These are phyloP conservation scores for Taiwanofungus camphoratus DNA, from an alignment of 1,284 basidiomycete genomes.

Conservation along the genomic window DNA sequence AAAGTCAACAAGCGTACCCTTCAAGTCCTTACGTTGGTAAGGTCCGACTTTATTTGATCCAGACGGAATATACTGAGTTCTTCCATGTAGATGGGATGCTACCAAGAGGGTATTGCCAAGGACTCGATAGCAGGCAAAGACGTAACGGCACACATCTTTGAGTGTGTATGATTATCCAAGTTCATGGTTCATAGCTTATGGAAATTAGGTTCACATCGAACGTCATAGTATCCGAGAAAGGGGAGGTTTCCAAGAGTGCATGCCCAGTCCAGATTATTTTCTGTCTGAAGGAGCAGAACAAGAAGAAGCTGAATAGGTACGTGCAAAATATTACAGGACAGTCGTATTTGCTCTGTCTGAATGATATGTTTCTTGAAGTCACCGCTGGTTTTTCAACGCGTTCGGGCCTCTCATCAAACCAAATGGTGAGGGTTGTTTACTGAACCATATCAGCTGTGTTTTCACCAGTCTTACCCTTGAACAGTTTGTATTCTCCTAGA, in stretches of 20 bases:
- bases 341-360: constrained; percentile 1
- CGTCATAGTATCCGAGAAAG: constrained; percentile 76
- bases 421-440: constrained; percentile 44
- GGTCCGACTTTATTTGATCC: too few species aligned
- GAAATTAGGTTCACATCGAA: constrained; percentile 74
- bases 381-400: constrained; percentile 97
- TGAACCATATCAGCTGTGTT: background rate
- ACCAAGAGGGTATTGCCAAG: constrained; percentile 95
- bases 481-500: constrained; percentile 82
- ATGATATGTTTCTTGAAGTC: constrained; percentile 35
- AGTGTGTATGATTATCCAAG: constrained; percentile 39
- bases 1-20: constrained; percentile 88
- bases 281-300: constrained; percentile 93
- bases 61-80: background rate
- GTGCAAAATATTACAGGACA: background rate
- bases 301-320: constrained; percentile 80
- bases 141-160: constrained; percentile 91
- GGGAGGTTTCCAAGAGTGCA: constrained; percentile 77
- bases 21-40: constrained; percentile 71
- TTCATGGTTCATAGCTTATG: background rate
- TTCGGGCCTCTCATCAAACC: constrained; percentile 85
- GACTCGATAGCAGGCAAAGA: constrained; percentile 89
- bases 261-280: constrained; percentile 92
- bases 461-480: background rate
- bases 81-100: constrained; percentile 78